These are phyloP conservation scores for Hypomontagnella monticulosa DNA, from an alignment of 495 filamentous ascomycete species.

Conservation along the genomic window DNA sequence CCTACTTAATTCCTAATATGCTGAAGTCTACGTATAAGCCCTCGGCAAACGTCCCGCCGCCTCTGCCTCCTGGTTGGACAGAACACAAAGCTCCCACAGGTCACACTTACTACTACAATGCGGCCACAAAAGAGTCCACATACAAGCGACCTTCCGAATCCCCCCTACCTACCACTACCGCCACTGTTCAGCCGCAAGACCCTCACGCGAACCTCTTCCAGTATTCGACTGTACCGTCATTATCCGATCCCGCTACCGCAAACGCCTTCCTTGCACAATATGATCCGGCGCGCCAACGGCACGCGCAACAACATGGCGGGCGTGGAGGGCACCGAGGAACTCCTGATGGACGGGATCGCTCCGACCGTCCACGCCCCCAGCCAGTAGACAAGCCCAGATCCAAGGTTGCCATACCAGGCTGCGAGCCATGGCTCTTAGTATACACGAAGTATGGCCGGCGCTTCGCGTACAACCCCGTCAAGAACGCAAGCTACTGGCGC, in stretches of 20 bases:
- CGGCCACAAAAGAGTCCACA: slow-evolving; percentile 85
- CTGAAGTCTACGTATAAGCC: slow-evolving; percentile 72
- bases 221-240: slow-evolving; percentile 56
- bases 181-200: slow-evolving; percentile 36
- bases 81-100: slow-evolving; percentile 92
- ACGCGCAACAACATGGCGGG: slow-evolving; percentile 43
- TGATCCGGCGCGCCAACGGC: slow-evolving; percentile 43
- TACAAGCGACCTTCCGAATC: slow-evolving; percentile 72
- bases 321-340: slow-evolving; percentile 49
- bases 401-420: slow-evolving; percentile 79
- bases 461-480: slow-evolving; percentile 86
- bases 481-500: slow-evolving; percentile 91
- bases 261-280: slow-evolving; percentile 61
- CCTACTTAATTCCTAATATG: slow-evolving; percentile 51
- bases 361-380: slow-evolving; percentile 67
- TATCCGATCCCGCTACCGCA: slow-evolving; percentile 56
- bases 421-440: slow-evolving; percentile 90
- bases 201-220: slow-evolving; percentile 55
- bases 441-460: slow-evolving; percentile 87
- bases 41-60: slow-evolving; percentile 53
- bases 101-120: slow-evolving; percentile 89
- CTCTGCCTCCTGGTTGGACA: slow-evolving; percentile 85
- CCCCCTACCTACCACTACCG: slow-evolving; percentile 43
- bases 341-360: slow-evolving; percentile 54
- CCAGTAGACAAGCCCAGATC: slow-evolving; percentile 82